A percentile compares a stretch with the other conserved stretches of the same genome.
Conservation (phyloP, 176 grass and related monocot genomes). For the Thinopyrum elongatum region DNA sequence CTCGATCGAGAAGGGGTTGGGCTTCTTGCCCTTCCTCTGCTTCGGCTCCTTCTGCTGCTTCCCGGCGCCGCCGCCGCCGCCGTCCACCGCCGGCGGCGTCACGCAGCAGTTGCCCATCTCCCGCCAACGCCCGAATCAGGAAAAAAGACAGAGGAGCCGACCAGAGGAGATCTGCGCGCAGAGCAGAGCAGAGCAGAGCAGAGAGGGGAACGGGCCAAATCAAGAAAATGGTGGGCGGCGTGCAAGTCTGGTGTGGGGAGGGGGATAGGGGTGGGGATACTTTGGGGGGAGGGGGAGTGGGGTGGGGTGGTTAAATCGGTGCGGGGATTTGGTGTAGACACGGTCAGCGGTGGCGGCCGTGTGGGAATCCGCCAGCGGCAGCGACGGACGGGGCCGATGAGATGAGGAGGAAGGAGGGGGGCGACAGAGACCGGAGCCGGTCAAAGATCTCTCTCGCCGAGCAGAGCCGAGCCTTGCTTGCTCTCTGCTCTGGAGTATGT, state of each 20-base stretch:
- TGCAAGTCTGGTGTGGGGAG: slow-evolving; percentile 13
- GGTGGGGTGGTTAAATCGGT: slow-evolving; percentile 38
- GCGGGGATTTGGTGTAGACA: slow-evolving; percentile 36
- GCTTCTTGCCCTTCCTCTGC: slow-evolving; percentile 73
- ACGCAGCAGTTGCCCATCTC: slow-evolving; percentile 88
- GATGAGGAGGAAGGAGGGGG: neutral
- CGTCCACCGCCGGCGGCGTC: slow-evolving; percentile 7
- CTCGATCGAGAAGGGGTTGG: slow-evolving; percentile 78
- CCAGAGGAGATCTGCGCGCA: slow-evolving; percentile 28
- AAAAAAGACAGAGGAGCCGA: neutral
- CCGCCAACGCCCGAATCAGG: slow-evolving; percentile 26
- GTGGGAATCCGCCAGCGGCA: slow-evolving; percentile 49
- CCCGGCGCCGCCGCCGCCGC: neutral
- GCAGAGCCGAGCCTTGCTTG: no score
- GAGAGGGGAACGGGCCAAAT: neutral
- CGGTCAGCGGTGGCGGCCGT: slow-evolving; percentile 47
- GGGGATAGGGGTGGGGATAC: neutral
- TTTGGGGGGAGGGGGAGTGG: neutral
- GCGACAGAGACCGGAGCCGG: neutral
- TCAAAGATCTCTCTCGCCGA: slow-evolving; percentile 37
- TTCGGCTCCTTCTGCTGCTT: slow-evolving; percentile 39
- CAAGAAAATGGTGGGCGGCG: slow-evolving; percentile 33
- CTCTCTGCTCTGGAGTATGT: no score
- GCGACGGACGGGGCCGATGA: slow-evolving; percentile 4
- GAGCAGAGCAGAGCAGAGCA: no score